Evolutionary conservation across 108 stramenopile species (phyloP).

Genomic region (Pinguiococcus pyrenoidosus): DNA sequence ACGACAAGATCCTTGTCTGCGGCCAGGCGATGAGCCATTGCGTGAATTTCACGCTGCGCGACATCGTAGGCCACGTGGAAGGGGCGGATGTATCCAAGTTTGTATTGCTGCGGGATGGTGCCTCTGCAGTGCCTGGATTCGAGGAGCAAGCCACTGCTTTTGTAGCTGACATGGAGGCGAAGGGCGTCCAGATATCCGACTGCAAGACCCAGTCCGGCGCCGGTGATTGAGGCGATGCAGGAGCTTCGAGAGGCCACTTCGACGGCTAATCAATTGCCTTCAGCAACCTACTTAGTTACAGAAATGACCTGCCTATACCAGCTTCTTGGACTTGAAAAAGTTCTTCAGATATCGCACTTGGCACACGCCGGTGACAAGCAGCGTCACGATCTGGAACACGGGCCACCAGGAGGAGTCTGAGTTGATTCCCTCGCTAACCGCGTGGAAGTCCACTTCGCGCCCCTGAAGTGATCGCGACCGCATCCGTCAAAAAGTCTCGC

Average conservation of each 20-base stretch:
- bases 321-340: constrained; percentile 6
- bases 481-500: too few relatives aligned
- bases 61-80: constrained; percentile 35
- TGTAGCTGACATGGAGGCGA: constrained; percentile 44
- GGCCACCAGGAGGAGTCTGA: constrained; percentile 4
- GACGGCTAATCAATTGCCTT: too few relatives aligned
- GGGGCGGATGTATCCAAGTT: constrained; percentile 53
- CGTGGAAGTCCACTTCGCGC: background rate
- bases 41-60: constrained; percentile 63
- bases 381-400: constrained; percentile 3
- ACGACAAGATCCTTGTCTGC: constrained; percentile 54
- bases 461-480: too few relatives aligned
- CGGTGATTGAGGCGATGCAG: too few relatives aligned
- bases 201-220: too few relatives aligned
- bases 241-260: too few relatives aligned
- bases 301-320: background rate
- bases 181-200: constrained; percentile 1
- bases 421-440: background rate
- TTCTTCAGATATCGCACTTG: constrained; percentile 8
- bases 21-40: constrained; percentile 89
- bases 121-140: constrained; percentile 66
- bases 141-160: constrained; percentile 52
- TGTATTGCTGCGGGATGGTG: constrained; percentile 55
- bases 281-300: background rate
- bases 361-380: background rate